These are phyloP conservation scores for Schizosaccharomyces pombe DNA, from an alignment of 805 yeast genomes.

Conservation along the genomic window DNA sequence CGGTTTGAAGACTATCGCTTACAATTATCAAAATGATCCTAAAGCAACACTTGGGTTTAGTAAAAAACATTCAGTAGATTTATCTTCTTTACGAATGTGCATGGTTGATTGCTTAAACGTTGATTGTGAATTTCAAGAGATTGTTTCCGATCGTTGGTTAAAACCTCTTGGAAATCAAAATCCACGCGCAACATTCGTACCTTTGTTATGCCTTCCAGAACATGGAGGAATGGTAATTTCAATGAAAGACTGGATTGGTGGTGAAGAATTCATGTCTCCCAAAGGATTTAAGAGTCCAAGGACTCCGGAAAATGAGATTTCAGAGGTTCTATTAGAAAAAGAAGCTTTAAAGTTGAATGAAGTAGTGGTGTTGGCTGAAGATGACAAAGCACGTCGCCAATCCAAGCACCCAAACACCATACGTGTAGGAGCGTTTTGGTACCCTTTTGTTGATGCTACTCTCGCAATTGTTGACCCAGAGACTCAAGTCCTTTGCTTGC, in stretches of 20 bases:
- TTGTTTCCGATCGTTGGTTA: slow-evolving; percentile 72
- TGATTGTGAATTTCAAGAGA: slow-evolving; percentile 79
- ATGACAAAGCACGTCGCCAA: background rate
- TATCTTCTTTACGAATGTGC: slow-evolving; percentile 70
- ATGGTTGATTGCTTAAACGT: slow-evolving; percentile 69
- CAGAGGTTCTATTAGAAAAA: slow-evolving; percentile 50
- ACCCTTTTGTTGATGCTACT: slow-evolving; percentile 82
- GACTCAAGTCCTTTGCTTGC: slow-evolving; percentile 46
- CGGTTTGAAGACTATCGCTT: slow-evolving; percentile 71
- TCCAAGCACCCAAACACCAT: slow-evolving; percentile 14
- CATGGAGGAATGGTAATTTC: slow-evolving; percentile 92
- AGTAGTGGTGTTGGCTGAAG: slow-evolving; percentile 34
- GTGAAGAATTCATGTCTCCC: slow-evolving; percentile 37
- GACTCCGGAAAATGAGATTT: slow-evolving; percentile 23
- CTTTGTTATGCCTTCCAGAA: slow-evolving; percentile 68
- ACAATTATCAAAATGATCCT: slow-evolving; percentile 80
- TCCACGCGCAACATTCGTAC: slow-evolving; percentile 59
- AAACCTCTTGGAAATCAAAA: slow-evolving; percentile 67
- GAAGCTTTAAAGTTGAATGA: slow-evolving; percentile 49
- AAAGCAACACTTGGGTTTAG: slow-evolving; percentile 59
- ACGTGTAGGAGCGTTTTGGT: slow-evolving; percentile 79
- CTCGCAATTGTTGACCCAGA: slow-evolving; percentile 89
- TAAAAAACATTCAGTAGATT: slow-evolving; percentile 48
- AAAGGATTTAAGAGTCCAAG: slow-evolving; percentile 16
- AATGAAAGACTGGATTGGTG: slow-evolving; percentile 73